These are phyloP conservation scores for Triticum dicoccoides DNA, from an alignment of 176 grass and related monocot genomes.

Conservation along the genomic window DNA sequence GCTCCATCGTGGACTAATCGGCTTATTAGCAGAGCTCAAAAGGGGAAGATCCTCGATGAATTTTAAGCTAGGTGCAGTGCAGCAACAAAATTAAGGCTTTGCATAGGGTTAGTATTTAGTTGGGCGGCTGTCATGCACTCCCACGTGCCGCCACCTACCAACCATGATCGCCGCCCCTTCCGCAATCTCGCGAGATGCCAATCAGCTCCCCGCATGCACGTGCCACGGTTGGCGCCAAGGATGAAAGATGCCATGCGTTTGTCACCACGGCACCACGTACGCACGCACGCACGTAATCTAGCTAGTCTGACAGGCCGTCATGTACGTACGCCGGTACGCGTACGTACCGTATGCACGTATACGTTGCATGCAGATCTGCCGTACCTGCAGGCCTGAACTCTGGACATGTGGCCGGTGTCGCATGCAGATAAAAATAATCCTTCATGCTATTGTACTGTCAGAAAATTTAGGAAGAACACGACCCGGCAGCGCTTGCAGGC, in stretches of 20 bases:
- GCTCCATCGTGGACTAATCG: too few species aligned
- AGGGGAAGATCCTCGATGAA: too few species aligned
- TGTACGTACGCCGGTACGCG: too few species aligned
- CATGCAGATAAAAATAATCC: neutral
- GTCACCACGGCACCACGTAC: neutral
- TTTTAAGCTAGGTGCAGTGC: neutral
- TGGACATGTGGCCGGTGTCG: too few species aligned
- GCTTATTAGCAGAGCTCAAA: too few species aligned
- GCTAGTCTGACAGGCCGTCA: too few species aligned
- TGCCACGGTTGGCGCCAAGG: constrained; percentile 16
- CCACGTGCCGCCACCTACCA: constrained; percentile 38
- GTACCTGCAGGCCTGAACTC: too few species aligned
- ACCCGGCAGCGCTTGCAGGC: neutral
- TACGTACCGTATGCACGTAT: neutral
- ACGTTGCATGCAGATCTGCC: too few species aligned
- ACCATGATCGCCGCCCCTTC: neutral
- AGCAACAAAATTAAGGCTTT: neutral
- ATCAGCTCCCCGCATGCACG: neutral
- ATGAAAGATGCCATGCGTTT: neutral
- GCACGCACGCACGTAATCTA: neutral
- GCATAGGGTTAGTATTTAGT: neutral
- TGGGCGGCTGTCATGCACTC: neutral
- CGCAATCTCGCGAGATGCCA: neutral
- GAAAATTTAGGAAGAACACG: neutral
- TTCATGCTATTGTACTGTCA: neutral